Conservation (phyloP, 2,329 filamentous ascomycete species). For the Sarocladium oryzae region DNA sequence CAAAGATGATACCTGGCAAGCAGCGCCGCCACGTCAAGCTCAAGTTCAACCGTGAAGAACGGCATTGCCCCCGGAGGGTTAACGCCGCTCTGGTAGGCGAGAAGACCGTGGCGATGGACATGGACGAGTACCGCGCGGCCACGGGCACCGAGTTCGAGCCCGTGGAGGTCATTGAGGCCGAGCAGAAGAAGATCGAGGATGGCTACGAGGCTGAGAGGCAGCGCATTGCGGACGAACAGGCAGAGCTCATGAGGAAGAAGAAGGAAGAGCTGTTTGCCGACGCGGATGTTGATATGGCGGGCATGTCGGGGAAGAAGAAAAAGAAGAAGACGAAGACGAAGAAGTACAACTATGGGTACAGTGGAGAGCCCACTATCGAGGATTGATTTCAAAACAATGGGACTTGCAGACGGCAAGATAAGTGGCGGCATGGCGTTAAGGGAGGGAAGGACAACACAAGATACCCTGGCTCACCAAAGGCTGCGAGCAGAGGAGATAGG, state of each 20-base stretch:
- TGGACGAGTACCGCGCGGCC: constrained; percentile 53
- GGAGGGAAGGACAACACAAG: neutral
- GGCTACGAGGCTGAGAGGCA: constrained; percentile 38
- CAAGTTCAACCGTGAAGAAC: constrained; percentile 78
- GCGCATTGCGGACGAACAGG: constrained; percentile 38
- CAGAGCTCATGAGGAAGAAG: constrained; percentile 40
- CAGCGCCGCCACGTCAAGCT: constrained; percentile 70
- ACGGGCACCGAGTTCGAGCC: constrained; percentile 48
- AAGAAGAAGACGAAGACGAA: constrained; percentile 27
- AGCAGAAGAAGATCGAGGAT: constrained; percentile 42
- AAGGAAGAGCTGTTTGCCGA: constrained; percentile 43
- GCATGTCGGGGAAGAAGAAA: constrained; percentile 16
- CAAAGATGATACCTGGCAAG: constrained; percentile 65
- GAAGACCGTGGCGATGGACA: constrained; percentile 50
- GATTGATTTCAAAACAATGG: constrained; percentile 11
- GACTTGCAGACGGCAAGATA: neutral
- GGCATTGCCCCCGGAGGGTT: constrained; percentile 56
- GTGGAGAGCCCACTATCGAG: constrained; percentile 28
- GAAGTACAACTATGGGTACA: constrained; percentile 28
- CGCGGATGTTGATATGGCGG: constrained; percentile 25
- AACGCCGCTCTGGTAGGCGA: constrained; percentile 56
- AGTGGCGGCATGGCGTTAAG: constrained; percentile 1
- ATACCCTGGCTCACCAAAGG: constrained; percentile 5
- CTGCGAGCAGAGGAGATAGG: neutral
- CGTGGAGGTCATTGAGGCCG: constrained; percentile 49